phyloP scores from a whole-genome alignment of 169 alveolate genomes.

The Cryptosporidium bovis region DNA sequence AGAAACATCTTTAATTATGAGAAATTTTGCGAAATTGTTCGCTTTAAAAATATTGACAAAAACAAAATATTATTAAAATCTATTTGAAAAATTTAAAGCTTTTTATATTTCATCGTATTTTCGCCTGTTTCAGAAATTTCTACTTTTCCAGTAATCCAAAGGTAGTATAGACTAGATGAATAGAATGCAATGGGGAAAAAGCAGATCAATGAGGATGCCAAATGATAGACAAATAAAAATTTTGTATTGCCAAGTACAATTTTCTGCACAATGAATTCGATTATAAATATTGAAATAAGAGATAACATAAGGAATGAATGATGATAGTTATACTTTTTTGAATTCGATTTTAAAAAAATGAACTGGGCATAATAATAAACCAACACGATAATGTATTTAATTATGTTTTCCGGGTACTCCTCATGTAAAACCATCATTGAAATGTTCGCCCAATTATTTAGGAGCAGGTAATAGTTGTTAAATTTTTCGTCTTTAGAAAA shows the following conservation, averaged over 20 bases:
- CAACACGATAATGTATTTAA: conserved; percentile 31
- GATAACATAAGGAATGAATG: conserved; percentile 5
- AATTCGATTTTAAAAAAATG: background rate
- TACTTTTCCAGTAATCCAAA: background rate
- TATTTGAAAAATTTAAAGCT: too few relatives aligned
- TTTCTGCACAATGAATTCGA: conserved; percentile 39
- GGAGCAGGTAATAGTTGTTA: background rate
- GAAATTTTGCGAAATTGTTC: too few relatives aligned
- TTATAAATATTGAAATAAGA: background rate
- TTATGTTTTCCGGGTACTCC: conserved; percentile 41
- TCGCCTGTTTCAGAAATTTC: too few relatives aligned
- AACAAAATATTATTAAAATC: too few relatives aligned
- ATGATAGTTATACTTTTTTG: background rate
- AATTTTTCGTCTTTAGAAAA: background rate
- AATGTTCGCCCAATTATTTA: conserved; percentile 41
- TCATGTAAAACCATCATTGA: conserved; percentile 42
- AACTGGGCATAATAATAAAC: conserved; percentile 1
- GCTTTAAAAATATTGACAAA: too few relatives aligned
- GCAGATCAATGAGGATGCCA: conserved; percentile 34
- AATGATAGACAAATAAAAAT: conserved; percentile 32
- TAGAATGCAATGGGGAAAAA: conserved; percentile 23
- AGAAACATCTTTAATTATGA: too few relatives aligned
- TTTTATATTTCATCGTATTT: too few relatives aligned
- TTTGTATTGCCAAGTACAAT: background rate
- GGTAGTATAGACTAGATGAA: conserved; percentile 17